Evolutionary conservation across 257 asterid genomes (phyloP).

Genomic region (Rhazya stricta): DNA sequence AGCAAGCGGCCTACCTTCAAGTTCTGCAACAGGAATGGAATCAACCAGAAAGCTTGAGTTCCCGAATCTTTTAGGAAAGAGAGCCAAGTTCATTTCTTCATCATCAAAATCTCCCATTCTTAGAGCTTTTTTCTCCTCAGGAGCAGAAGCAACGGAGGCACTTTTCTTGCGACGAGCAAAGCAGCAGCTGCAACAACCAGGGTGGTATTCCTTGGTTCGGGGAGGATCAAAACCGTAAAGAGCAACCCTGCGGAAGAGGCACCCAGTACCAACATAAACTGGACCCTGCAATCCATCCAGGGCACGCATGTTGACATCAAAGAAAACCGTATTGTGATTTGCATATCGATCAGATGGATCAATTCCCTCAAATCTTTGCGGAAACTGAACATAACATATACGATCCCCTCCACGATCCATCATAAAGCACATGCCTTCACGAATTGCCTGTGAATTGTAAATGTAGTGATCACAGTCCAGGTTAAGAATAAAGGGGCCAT

Average conservation of each 20-base stretch:
- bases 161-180: slow-evolving; percentile 42
- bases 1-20: slow-evolving; percentile 83
- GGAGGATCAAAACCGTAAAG: slow-evolving; percentile 92
- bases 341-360: slow-evolving; percentile 91
- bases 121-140: slow-evolving; percentile 59
- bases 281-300: slow-evolving; percentile 88
- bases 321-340: slow-evolving; percentile 80
- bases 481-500: slow-evolving; percentile 85
- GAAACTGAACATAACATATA: slow-evolving; percentile 69
- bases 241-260: slow-evolving; percentile 74
- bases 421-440: slow-evolving; percentile 87
- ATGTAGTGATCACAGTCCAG: slow-evolving; percentile 93
- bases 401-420: slow-evolving; percentile 91
- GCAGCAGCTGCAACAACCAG: slow-evolving; percentile 65
- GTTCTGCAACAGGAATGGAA: slow-evolving; percentile 75
- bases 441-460: slow-evolving; percentile 70
- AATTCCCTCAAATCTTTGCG: slow-evolving; percentile 81
- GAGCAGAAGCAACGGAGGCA: slow-evolving; percentile 41
- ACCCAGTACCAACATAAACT: slow-evolving; percentile 81
- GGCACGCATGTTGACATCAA: slow-evolving; percentile 86
- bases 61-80: slow-evolving; percentile 69
- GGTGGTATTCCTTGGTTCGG: slow-evolving; percentile 54
- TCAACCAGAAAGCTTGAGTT: slow-evolving; percentile 70
- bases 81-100: slow-evolving; percentile 58
- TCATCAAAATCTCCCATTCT: slow-evolving; percentile 75